A percentile compares a stretch with the other conserved stretches of the same genome.
Evolutionary conservation across 176 grass and related monocot genomes (phyloP).

Genomic region (Bonia amplexicaulis): DNA sequence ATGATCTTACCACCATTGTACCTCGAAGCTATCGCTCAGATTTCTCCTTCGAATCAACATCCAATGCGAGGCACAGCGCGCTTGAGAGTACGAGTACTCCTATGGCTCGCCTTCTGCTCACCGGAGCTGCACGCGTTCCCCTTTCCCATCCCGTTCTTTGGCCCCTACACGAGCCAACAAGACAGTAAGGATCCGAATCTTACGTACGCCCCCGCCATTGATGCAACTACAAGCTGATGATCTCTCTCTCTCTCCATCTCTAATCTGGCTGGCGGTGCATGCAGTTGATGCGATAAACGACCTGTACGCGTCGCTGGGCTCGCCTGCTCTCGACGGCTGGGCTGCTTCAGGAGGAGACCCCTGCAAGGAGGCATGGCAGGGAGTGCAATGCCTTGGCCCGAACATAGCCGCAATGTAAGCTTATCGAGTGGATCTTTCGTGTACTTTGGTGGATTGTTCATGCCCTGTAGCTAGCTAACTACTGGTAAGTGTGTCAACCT

Average conservation of each 20-base stretch:
- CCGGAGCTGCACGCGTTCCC: conserved; percentile 21
- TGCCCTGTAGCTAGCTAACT: too few species aligned
- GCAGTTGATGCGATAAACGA: conserved; percentile 64
- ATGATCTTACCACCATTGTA: neutral
- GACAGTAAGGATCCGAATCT: conserved; percentile 13
- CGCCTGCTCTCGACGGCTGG: conserved; percentile 55
- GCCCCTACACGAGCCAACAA: conserved; percentile 16
- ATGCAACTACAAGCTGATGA: too few species aligned
- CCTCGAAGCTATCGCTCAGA: neutral
- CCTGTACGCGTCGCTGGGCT: conserved; percentile 40
- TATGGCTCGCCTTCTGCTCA: conserved; percentile 20
- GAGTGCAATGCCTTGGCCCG: conserved; percentile 46
- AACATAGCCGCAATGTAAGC: conserved; percentile 49
- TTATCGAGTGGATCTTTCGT: too few species aligned
- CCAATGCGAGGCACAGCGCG: neutral
- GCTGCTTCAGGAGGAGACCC: conserved; percentile 46
- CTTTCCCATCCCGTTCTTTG: conserved; percentile 28
- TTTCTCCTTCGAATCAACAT: too few species aligned
- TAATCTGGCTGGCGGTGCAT: neutral
- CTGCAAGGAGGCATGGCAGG: conserved; percentile 53
- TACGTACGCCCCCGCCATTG: too few species aligned
- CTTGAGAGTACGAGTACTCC: neutral
- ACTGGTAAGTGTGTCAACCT: neutral
- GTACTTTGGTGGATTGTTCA: too few species aligned
- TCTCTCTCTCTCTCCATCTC: neutral